Evolutionary conservation across 2,329 filamentous ascomycete genomes (phyloP), one percentile per base, ranked within the genome.

Genomic region (Nigrospora oryzae): DNA sequence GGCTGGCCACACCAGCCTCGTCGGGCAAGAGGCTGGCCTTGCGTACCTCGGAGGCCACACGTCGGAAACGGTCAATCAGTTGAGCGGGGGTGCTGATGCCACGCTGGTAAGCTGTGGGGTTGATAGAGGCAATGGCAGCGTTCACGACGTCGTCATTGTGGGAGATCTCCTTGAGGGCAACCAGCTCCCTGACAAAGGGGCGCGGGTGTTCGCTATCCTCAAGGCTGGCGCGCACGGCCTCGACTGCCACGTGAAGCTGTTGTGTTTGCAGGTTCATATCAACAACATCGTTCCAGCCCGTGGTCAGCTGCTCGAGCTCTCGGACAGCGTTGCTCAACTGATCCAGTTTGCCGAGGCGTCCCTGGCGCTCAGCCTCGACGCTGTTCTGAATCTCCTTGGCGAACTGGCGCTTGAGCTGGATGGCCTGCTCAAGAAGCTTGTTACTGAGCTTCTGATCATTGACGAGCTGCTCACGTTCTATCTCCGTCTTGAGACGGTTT

Each of bases 71-170:
- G 67, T 98, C 93, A 54, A 97, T 86, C 32, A 98, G 80, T 64
- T 94, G 87, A 17, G 89, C 76, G 0, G 86, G 74, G 13, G 86
- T 89, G 19, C 89, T 82, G 46, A 98, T 83, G 47, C 93, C 93
- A 45, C 84, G 84, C 69, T 97, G 93, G 71, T 98, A 98, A 16
- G 93, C 89, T 11, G 79, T 73, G 3, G 93, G 93, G 71, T 94
- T 94, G 66, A 98, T 95, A 30, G 89, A 95, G n/a, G 87, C 86
- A 57, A 98, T 95, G 48, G 93, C 93, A 4, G 91, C 91, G 55
- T 89, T 84, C 48, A 98, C 89, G 6, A 97, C 85, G 1, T 86
- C 72, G 62, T 95, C 87, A 42, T 89, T 85, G 30, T 78, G 76
- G 4, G 89, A 88, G 54, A 95, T 87, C 65, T 96, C 89, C 70